Conservation (phyloP, 179 eudicot genomes). For the Patellifolia procumbens region DNA sequence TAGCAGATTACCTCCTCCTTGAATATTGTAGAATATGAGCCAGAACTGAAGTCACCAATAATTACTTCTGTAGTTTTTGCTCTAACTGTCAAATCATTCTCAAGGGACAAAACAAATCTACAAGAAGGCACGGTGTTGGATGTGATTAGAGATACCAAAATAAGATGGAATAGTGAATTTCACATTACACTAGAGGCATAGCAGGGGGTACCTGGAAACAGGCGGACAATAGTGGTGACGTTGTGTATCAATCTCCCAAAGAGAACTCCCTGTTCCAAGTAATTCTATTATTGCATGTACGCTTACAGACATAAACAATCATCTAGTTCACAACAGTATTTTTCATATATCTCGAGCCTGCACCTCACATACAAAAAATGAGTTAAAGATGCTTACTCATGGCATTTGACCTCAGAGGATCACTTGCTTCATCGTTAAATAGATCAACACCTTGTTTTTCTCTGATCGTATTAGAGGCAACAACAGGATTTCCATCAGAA, state of each 20-base stretch:
- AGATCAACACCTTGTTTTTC: constrained; percentile 66
- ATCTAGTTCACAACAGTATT: not conserved
- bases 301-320: not conserved
- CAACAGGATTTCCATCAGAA: constrained; percentile 22
- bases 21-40: constrained; percentile 85
- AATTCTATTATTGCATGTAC: constrained; percentile 1
- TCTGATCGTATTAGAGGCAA: constrained; percentile 23
- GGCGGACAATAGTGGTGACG: constrained; percentile 92
- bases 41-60: constrained; percentile 84
- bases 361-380: not conserved
- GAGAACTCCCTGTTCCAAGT: constrained; percentile 79
- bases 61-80: constrained; percentile 71
- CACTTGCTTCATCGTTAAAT: constrained; percentile 63
- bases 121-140: constrained; percentile 6
- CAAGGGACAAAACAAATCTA: constrained; percentile 82
- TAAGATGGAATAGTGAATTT: not conserved
- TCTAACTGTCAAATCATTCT: constrained; percentile 85
- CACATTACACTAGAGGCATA: constrained; percentile 1
- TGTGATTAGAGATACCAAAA: not conserved
- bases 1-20: constrained; percentile 65
- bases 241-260: constrained; percentile 92
- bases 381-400: constrained; percentile 56
- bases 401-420: constrained; percentile 68
- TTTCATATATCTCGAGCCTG: not conserved
- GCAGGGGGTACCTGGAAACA: constrained; percentile 70